These are phyloP conservation scores for Larix sibirica DNA, from an alignment of 83 land plant species.

Conservation along the genomic window DNA sequence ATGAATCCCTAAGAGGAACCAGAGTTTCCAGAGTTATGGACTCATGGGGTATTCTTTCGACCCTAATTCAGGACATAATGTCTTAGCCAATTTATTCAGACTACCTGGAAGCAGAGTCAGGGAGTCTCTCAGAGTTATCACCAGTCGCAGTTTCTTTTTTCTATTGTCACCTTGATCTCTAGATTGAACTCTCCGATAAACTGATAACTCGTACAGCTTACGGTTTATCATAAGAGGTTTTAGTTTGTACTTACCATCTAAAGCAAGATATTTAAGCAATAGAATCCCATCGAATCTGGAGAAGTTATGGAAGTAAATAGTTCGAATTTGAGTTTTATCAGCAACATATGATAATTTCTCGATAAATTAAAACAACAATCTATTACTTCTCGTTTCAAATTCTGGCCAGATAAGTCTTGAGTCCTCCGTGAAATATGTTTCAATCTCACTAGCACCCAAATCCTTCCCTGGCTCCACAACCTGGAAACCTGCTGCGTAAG, in stretches of 20 bases:
- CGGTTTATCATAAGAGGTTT: constrained; percentile 5
- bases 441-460: too few species aligned
- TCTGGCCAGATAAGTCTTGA: too few species aligned
- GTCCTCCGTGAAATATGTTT: too few species aligned
- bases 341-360: too few species aligned
- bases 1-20: background rate
- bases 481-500: too few species aligned
- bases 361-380: too few species aligned
- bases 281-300: constrained; percentile 21
- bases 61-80: constrained; percentile 7
- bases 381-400: too few species aligned
- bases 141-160: too few species aligned
- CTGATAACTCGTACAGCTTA: background rate
- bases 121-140: background rate
- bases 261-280: constrained; percentile 7
- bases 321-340: too few species aligned
- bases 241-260: background rate
- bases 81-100: background rate
- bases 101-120: background rate
- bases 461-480: too few species aligned
- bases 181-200: background rate
- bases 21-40: background rate
- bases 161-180: too few species aligned
- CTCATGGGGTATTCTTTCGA: background rate
- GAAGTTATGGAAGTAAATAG: constrained; percentile 17